Evolutionary conservation across 305 asterid species (phyloP).

Genomic region (Fraxinus sp.): DNA sequence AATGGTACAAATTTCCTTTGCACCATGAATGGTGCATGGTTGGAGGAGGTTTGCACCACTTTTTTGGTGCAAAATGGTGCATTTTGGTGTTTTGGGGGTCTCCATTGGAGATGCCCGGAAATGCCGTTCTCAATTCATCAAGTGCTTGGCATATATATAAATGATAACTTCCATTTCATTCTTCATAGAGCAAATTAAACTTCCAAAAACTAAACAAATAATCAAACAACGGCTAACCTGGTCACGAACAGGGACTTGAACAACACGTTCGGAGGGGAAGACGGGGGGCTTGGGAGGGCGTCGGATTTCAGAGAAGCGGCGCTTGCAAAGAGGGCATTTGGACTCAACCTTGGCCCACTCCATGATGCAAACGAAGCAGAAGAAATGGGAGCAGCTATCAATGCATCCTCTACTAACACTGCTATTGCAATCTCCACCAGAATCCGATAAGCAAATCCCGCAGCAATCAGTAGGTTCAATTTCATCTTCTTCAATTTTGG

Average conservation of each 20-base stretch:
- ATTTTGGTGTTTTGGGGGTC: no score
- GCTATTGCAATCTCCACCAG: conserved; percentile 19
- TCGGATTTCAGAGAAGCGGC: conserved; percentile 64
- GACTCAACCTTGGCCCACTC: conserved; percentile 85
- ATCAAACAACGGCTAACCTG: conserved; percentile 41
- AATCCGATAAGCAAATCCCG: conserved; percentile 64
- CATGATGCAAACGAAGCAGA: conserved; percentile 70
- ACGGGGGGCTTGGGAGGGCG: conserved; percentile 59
- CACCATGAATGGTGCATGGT: no score
- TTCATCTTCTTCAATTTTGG: conserved; percentile 27
- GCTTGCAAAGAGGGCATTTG: conserved; percentile 66
- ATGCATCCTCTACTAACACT: conserved; percentile 52
- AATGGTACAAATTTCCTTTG: no score
- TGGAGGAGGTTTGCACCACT: no score
- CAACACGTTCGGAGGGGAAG: conserved; percentile 51
- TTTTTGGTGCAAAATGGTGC: no score
- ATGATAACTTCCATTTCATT: neutral
- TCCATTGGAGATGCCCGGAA: no score
- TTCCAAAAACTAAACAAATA: neutral
- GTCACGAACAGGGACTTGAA: conserved; percentile 59
- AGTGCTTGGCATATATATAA: neutral
- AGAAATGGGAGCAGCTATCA: conserved; percentile 65
- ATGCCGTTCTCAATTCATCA: neutral
- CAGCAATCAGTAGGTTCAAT: conserved; percentile 37
- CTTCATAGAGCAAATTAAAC: neutral